Percentiles rank a stretch among this genome's conserved stretches.
Conservation (phyloP, 371 early-diverging fungal species). For the Circinella umbellata region DNA sequence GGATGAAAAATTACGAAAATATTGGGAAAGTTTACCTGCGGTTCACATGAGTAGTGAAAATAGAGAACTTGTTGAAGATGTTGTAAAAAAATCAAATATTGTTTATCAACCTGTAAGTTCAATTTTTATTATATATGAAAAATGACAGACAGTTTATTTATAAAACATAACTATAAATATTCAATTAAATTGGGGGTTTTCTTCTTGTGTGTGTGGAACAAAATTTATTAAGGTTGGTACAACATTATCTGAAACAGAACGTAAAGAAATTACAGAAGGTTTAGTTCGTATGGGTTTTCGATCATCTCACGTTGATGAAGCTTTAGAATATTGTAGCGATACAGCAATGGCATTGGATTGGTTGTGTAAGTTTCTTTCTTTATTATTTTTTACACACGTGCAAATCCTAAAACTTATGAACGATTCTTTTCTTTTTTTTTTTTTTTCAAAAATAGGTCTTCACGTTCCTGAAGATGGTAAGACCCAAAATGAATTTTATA, state of each 20-base stretch:
- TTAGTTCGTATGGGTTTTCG: constrained; percentile 77
- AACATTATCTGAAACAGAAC: constrained; percentile 41
- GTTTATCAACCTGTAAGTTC: constrained; percentile 40
- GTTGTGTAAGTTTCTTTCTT: constrained; percentile 66
- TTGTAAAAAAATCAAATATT: constrained; percentile 52
- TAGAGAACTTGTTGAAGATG: constrained; percentile 65
- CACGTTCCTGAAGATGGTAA: constrained; percentile 87
- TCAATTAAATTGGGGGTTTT: too few relatives aligned
- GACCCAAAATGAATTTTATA: background rate
- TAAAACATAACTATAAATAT: too few relatives aligned
- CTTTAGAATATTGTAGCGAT: constrained; percentile 63
- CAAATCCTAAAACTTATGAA: background rate
- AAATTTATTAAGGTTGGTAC: constrained; percentile 29
- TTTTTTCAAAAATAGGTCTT: constrained; percentile 49
- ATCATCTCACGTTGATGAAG: constrained; percentile 74
- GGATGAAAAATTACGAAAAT: constrained; percentile 47
- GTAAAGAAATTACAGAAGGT: constrained; percentile 38
- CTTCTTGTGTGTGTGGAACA: too few relatives aligned
- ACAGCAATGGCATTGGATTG: constrained; percentile 75
- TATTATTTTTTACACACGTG: background rate
- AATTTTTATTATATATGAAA: too few relatives aligned
- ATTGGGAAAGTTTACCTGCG: constrained; percentile 76
- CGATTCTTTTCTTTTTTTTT: background rate
- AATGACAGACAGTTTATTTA: too few relatives aligned
- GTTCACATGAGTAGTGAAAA: constrained; percentile 73